Percentiles rank a stretch among this genome's conserved stretches.
phyloP scores from a whole-genome alignment of 1,139 yeast species.

The Debaryomyces sp. region DNA sequence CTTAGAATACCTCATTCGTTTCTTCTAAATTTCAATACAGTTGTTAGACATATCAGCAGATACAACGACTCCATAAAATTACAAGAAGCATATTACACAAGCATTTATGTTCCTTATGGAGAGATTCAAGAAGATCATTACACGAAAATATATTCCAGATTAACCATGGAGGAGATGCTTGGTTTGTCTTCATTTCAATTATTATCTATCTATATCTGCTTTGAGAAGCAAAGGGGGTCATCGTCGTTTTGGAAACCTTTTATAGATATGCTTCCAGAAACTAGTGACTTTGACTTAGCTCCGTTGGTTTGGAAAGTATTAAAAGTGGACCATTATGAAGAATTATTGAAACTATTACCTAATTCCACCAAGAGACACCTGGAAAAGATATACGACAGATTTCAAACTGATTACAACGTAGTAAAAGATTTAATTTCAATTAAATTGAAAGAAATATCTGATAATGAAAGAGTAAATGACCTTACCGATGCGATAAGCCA shows the following conservation, averaged over 20 bases:
- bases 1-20: slow-evolving; percentile 60
- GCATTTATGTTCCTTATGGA: slow-evolving; percentile 23
- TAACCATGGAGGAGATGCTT: slow-evolving; percentile 31
- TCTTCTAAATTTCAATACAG: slow-evolving; percentile 63
- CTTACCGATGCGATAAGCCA: neutral
- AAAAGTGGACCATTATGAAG: slow-evolving; percentile 22
- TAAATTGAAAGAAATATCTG: slow-evolving; percentile 11
- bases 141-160: slow-evolving; percentile 33
- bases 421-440: slow-evolving; percentile 27
- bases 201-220: slow-evolving; percentile 47
- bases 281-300: slow-evolving; percentile 47
- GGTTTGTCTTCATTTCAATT: slow-evolving; percentile 51
- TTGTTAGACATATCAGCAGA: slow-evolving; percentile 40
- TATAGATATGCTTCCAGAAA: slow-evolving; percentile 55
- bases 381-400: slow-evolving; percentile 37
- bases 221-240: slow-evolving; percentile 42
- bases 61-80: slow-evolving; percentile 22
- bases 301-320: slow-evolving; percentile 57
- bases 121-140: slow-evolving; percentile 19
- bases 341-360: slow-evolving; percentile 43
- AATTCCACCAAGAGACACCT: slow-evolving; percentile 35
- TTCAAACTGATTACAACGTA: slow-evolving; percentile 36
- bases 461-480: neutral
- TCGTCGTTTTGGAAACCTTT: slow-evolving; percentile 69
- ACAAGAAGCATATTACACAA: slow-evolving; percentile 24